phyloP scores from a whole-genome alignment of 805 yeast species.

The Lipomyces kockii region DNA sequence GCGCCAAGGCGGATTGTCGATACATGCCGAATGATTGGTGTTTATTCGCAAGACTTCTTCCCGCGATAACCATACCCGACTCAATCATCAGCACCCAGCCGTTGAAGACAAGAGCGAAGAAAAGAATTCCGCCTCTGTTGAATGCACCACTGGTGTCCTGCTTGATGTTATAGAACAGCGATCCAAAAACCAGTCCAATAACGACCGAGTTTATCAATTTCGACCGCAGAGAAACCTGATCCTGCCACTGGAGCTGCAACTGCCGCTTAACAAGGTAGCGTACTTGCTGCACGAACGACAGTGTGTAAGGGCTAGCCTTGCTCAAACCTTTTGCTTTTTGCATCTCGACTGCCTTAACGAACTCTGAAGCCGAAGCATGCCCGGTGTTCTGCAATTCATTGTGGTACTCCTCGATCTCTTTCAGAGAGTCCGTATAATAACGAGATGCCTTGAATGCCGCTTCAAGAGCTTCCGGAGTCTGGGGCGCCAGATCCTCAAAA shows the following conservation, averaged over 20 bases:
- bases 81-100: conserved; percentile 63
- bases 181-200: conserved; percentile 60
- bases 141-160: conserved; percentile 55
- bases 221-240: conserved; percentile 26
- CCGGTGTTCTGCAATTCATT: conserved; percentile 27
- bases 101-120: conserved; percentile 61
- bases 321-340: conserved; percentile 11
- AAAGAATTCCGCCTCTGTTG: conserved; percentile 59
- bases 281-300: conserved; percentile 33
- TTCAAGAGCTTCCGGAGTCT: conserved; percentile 53
- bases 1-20: conserved; percentile 67
- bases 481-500: conserved; percentile 55
- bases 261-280: conserved; percentile 24
- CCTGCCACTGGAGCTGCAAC: conserved; percentile 36
- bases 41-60: conserved; percentile 65
- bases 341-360: conserved; percentile 21
- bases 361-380: conserved; percentile 21
- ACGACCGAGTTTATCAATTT: conserved; percentile 44
- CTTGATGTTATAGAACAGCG: conserved; percentile 55
- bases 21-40: conserved; percentile 62
- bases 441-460: conserved; percentile 57
- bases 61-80: conserved; percentile 53
- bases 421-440: conserved; percentile 49
- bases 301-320: conserved; percentile 33
- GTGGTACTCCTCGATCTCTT: conserved; percentile 50